Conservation (phyloP, 257 asterid species). For the Solanum rostratum region DNA sequence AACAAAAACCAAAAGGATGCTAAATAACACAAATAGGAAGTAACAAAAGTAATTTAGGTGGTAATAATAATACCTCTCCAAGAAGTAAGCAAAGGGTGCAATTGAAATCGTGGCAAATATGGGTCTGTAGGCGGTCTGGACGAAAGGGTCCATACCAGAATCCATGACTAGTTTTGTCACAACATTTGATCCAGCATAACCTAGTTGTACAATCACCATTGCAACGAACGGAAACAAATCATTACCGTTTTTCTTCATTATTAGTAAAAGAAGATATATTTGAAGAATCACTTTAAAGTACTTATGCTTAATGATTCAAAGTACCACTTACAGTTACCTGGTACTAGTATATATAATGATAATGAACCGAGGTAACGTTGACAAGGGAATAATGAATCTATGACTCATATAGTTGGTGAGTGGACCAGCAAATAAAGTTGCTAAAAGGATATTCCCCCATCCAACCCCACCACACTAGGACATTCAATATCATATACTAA, state of each 20-base stretch:
- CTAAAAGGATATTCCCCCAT: neutral
- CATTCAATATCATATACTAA: too few species aligned
- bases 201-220: slow-evolving; percentile 68
- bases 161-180: slow-evolving; percentile 81
- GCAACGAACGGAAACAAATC: slow-evolving; percentile 35
- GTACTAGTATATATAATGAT: neutral
- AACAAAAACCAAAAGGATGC: neutral
- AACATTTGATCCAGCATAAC: slow-evolving; percentile 78
- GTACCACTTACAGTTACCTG: neutral
- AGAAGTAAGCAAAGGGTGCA: slow-evolving; percentile 59
- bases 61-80: slow-evolving; percentile 59
- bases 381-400: neutral
- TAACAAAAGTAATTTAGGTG: neutral
- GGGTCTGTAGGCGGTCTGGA: slow-evolving; percentile 80
- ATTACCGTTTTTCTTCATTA: slow-evolving; percentile 16
- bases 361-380: neutral
- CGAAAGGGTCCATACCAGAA: slow-evolving; percentile 81
- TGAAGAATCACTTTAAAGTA: neutral
- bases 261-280: neutral
- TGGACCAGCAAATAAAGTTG: neutral
- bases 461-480: neutral
- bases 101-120: slow-evolving; percentile 48
- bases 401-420: neutral
- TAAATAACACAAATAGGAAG: neutral
- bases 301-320: neutral